Conservation (phyloP, 768 basidiomycete genomes). For the Podaxis sp. region DNA sequence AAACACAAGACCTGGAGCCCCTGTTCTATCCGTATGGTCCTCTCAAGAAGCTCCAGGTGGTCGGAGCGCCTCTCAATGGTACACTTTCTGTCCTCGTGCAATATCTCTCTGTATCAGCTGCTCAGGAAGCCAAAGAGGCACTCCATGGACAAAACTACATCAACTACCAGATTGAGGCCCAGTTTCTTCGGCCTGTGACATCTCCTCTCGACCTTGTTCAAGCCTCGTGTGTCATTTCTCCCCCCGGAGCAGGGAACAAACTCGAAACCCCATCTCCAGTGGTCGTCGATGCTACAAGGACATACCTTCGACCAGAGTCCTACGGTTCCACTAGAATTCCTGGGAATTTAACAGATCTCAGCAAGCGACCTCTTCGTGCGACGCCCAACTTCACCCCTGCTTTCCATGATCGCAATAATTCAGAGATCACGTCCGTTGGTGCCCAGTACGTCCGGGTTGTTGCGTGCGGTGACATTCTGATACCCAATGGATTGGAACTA, state of each 20-base stretch:
- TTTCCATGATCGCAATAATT: neutral
- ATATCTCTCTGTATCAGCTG: conserved; percentile 52
- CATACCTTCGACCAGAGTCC: neutral
- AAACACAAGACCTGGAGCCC: conserved; percentile 67
- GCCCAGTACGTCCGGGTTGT: neutral
- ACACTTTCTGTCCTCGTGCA: conserved; percentile 63
- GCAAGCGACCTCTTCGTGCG: conserved; percentile 10
- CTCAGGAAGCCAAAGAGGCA: conserved; percentile 63
- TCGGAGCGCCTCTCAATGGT: conserved; percentile 36
- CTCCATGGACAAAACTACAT: conserved; percentile 66
- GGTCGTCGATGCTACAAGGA: neutral
- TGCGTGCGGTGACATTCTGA: neutral
- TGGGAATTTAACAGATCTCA: neutral
- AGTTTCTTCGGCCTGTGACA: conserved; percentile 28
- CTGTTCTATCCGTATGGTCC: conserved; percentile 71
- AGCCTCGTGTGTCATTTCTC: neutral
- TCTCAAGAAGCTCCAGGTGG: conserved; percentile 61
- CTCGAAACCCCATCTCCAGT: neutral
- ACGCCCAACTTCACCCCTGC: neutral
- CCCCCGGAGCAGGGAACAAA: neutral
- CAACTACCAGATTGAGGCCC: conserved; percentile 37
- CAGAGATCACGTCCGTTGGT: neutral
- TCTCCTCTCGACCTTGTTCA: conserved; percentile 11
- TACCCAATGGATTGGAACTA: neutral
- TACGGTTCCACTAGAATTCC: neutral